A percentile compares a stretch with the other conserved stretches of the same genome.
phyloP scores from a whole-genome alignment of 257 asterid genomes.

The Nicotiana paniculata region DNA sequence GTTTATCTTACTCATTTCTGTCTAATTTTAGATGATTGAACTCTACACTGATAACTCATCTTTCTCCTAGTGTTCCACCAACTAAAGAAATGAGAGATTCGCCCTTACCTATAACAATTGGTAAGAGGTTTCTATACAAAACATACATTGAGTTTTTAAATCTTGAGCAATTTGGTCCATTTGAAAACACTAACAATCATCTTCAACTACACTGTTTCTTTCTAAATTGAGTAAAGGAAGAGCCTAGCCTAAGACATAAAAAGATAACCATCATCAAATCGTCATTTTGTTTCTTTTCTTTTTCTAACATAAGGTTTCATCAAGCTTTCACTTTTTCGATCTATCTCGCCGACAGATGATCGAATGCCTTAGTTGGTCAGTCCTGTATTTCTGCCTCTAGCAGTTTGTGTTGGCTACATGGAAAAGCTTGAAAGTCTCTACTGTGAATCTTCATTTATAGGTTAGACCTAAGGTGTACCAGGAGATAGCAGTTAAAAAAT shows the following conservation, averaged over 20 bases:
- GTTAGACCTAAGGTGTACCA: background rate
- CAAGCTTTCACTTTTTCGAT: no score
- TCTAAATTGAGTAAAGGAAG: background rate
- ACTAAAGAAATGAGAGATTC: background rate
- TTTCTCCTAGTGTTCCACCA: background rate
- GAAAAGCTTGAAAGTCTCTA: constrained; percentile 1
- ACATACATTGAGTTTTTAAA: background rate
- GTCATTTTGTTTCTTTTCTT: background rate
- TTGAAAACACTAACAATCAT: background rate
- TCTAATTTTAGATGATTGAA: background rate
- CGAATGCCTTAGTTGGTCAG: background rate
- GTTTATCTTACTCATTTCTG: background rate
- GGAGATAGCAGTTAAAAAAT: background rate
- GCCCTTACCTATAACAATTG: background rate
- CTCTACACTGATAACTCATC: background rate
- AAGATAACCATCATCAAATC: background rate
- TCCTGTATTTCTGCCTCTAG: background rate
- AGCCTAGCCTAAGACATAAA: background rate
- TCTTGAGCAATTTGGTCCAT: background rate
- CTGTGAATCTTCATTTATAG: background rate
- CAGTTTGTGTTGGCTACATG: background rate
- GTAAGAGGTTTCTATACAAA: background rate
- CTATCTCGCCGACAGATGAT: no score
- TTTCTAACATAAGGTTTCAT: no score
- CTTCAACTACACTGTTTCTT: background rate